Evolutionary conservation across 2,329 filamentous ascomycete species (phyloP), one percentile per base, ranked within the genome.

Genomic region (Amauroascus niger): DNA sequence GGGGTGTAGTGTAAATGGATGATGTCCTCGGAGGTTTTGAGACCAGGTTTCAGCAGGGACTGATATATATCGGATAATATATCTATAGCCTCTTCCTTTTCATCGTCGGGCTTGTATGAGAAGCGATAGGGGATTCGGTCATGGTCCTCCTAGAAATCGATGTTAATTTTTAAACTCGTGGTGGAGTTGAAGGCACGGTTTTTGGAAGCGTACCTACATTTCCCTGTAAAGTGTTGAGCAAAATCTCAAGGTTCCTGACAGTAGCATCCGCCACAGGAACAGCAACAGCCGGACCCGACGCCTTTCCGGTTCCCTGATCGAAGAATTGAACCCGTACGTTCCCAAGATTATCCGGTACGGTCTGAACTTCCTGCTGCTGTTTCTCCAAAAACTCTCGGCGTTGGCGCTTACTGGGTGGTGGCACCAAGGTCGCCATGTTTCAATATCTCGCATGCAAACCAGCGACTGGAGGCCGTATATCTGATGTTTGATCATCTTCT

Each of bases 351-450:
- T 82, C 80, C 0, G 85, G 79, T 48, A 86, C 79, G 20, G 69
- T 69, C 49, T 82, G 75, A 49, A 91, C 79, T 72, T 90, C 83
- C 65, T 93, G 84, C 65, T 95, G 88, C 45, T 81, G 74, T 59
- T 82, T 82, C 61, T 88, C 87, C 39, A 85, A 77, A 20, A 79
- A 79, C 61, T 87, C 87, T 48, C 85, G 81, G 69, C 84, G 86
- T 67, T 95, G 89, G 58, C 89, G 82, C 71, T 96, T 97, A 50
- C 84, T 90, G 3, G 88, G 87, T 45, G 87, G 88, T n/a, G 88
- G 88, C 5, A 84, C 69, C 46, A 90, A 72, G 4, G 88, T 95
- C 61, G 88, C 81, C 88, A 95, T 28, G 16, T 8, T 7, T 7
- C 7, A 3, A 28, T 2, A 30, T 14, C 41, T 2, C 16, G 13